Conservation (phyloP, 768 basidiomycete species). For the Rhodocollybia butyracea region DNA sequence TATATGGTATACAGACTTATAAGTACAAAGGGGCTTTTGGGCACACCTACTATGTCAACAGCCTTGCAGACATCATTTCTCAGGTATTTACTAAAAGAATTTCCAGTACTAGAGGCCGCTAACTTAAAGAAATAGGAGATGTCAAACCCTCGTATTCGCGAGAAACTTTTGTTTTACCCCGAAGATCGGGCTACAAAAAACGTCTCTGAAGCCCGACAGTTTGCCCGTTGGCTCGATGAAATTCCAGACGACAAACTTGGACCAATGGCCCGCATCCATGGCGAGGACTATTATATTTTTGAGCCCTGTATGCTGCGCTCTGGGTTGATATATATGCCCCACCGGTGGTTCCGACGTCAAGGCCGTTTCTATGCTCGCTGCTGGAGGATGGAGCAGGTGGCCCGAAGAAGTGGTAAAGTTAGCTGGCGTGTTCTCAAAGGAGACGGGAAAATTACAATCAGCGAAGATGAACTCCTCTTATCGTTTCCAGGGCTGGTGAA, state of each 20-base stretch:
- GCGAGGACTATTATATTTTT: conserved; percentile 3
- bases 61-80: conserved; percentile 10
- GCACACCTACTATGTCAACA: conserved; percentile 29
- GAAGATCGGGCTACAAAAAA: conserved; percentile 12
- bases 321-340: neutral
- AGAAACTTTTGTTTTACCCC: conserved; percentile 14
- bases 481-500: too few species aligned
- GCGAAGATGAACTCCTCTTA: too few species aligned
- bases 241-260: neutral
- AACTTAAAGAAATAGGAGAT: conserved; percentile 14
- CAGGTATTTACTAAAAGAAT: conserved; percentile 1
- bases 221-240: conserved; percentile 2
- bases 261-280: neutral
- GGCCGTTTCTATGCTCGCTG: neutral
- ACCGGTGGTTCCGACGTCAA: neutral
- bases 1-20: conserved; percentile 27
- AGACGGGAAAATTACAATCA: too few species aligned
- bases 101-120: neutral
- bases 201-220: conserved; percentile 14
- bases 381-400: neutral
- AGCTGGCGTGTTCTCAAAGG: too few species aligned
- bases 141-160: conserved; percentile 16
- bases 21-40: conserved; percentile 27
- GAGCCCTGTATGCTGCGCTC: neutral
- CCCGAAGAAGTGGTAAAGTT: too few species aligned